These are phyloP conservation scores for Diplotaxis tenuifolia DNA, from an alignment of 345 rosid genomes.

Conservation along the genomic window DNA sequence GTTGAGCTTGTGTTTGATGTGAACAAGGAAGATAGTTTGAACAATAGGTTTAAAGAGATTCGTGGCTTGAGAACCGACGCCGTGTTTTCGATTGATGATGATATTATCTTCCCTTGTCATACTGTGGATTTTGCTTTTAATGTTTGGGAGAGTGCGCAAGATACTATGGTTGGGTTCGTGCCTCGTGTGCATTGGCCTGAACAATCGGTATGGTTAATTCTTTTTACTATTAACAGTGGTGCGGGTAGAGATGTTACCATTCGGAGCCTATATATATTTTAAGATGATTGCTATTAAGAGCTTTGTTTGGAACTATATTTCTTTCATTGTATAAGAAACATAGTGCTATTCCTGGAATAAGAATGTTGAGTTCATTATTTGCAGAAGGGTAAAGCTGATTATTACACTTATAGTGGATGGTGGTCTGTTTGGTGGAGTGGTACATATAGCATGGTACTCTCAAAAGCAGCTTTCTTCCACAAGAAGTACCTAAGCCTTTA, in stretches of 20 bases:
- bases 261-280: no score
- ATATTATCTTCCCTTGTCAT: constrained; percentile 84
- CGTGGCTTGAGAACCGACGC: constrained; percentile 75
- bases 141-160: constrained; percentile 89
- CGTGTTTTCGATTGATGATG: constrained; percentile 90
- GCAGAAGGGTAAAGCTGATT: constrained; percentile 56
- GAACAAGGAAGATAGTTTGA: constrained; percentile 88
- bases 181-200: constrained; percentile 85
- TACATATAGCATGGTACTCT: constrained; percentile 88
- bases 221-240: no score
- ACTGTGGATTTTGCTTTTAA: constrained; percentile 79
- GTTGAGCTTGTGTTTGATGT: constrained; percentile 70
- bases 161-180: constrained; percentile 90
- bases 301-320: neutral
- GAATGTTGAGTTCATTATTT: neutral
- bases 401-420: constrained; percentile 82
- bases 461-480: constrained; percentile 97
- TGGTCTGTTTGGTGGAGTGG: constrained; percentile 99
- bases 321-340: neutral
- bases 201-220: constrained; percentile 56
- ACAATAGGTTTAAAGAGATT: constrained; percentile 86
- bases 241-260: no score
- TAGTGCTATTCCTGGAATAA: no score
- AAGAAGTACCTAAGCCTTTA: constrained; percentile 79
- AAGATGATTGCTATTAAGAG: neutral